A percentile compares a stretch with the other conserved stretches of the same genome.
Conservation (phyloP, 768 basidiomycete genomes). For the Tulasnella calospora region DNA sequence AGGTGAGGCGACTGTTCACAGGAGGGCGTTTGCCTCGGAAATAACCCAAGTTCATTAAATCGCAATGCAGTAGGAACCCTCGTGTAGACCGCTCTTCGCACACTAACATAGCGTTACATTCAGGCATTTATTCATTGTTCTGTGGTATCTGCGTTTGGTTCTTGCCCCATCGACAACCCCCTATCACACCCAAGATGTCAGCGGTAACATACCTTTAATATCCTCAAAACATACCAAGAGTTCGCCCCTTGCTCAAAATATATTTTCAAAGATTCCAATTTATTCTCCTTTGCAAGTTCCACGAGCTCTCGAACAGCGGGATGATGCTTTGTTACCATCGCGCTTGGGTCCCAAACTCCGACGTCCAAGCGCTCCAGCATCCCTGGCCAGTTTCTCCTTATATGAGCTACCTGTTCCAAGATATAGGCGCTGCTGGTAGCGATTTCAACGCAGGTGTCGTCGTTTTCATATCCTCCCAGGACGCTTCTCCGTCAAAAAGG, state of each 20-base stretch:
- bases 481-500: background rate
- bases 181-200: background rate
- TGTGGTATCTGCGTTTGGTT: background rate
- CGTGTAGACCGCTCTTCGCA: background rate
- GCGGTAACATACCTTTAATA: background rate
- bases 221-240: background rate
- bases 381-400: background rate
- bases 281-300: background rate
- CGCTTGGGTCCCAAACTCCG: background rate
- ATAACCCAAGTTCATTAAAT: background rate
- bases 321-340: background rate
- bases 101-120: background rate
- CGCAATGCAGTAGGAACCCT: background rate
- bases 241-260: background rate
- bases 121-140: background rate
- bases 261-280: background rate
- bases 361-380: background rate
- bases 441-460: background rate
- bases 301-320: background rate
- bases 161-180: background rate
- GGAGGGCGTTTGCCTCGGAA: background rate
- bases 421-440: background rate
- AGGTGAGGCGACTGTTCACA: background rate
- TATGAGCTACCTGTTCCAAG: background rate
- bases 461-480: background rate